A percentile compares a stretch with the other conserved stretches of the same genome.
phyloP scores from a whole-genome alignment of 2,329 filamentous ascomycete species.

The Paecilomyces fulvus region DNA sequence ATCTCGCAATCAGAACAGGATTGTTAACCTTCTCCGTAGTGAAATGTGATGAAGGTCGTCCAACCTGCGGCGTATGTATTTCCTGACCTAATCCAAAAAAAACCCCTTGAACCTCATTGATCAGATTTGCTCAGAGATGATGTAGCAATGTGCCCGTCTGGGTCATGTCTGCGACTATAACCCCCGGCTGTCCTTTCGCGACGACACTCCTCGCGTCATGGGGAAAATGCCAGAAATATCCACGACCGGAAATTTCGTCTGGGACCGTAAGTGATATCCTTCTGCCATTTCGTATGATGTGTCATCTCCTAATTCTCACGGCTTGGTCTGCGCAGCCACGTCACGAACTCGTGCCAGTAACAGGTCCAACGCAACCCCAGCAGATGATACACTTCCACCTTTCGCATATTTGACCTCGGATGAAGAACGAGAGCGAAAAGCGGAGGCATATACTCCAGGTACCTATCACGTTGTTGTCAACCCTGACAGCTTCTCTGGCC shows the following conservation, averaged over 20 bases:
- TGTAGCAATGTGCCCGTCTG: conserved; percentile 46
- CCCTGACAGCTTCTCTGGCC: conserved; percentile 44
- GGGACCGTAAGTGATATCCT: conserved; percentile 42
- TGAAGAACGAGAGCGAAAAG: conserved; percentile 51
- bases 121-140: neutral
- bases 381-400: conserved; percentile 43
- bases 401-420: conserved; percentile 47
- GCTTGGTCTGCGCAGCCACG: conserved; percentile 15
- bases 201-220: conserved; percentile 45
- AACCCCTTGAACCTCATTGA: neutral
- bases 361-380: conserved; percentile 19
- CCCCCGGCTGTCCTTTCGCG: conserved; percentile 46
- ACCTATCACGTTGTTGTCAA: conserved; percentile 50
- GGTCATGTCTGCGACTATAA: conserved; percentile 52
- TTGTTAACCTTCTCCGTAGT: conserved; percentile 24
- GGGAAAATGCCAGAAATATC: conserved; percentile 46
- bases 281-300: conserved; percentile 2
- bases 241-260: conserved; percentile 44
- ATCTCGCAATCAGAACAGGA: neutral
- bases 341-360: conserved; percentile 19
- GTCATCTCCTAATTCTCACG: conserved; percentile 6
- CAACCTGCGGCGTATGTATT: conserved; percentile 43
- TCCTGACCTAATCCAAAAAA: conserved; percentile 6
- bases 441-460: conserved; percentile 42
- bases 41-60: conserved; percentile 50